Conservation (phyloP, 2,329 filamentous ascomycete species). For the Microcera coccophila region DNA sequence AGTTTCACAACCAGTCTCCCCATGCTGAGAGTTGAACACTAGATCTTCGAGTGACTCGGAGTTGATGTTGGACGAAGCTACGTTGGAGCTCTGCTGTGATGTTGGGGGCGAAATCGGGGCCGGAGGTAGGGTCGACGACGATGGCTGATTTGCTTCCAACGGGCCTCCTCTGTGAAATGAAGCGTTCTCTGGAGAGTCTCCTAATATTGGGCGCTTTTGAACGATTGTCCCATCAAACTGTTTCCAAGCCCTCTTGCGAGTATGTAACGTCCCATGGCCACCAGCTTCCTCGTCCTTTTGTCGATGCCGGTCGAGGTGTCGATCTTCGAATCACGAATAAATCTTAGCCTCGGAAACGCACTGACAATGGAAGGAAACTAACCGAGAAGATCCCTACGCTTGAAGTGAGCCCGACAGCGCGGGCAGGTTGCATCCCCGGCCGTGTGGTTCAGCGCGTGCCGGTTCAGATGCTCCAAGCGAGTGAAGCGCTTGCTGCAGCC, state of each 20-base stretch:
- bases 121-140: background rate
- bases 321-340: slow-evolving; percentile 38
- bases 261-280: slow-evolving; percentile 48
- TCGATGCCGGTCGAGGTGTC: slow-evolving; percentile 53
- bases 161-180: too few relatives aligned
- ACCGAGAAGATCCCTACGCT: slow-evolving; percentile 51
- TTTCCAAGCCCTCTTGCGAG: slow-evolving; percentile 54
- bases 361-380: slow-evolving; percentile 4
- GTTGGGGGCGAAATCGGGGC: background rate
- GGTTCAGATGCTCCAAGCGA: slow-evolving; percentile 54
- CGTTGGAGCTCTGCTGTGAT: background rate
- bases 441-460: slow-evolving; percentile 56
- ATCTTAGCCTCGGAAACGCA: background rate
- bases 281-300: slow-evolving; percentile 56
- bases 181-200: too few relatives aligned
- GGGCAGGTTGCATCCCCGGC: slow-evolving; percentile 52
- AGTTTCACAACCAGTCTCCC: background rate
- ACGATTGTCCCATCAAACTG: slow-evolving; percentile 51
- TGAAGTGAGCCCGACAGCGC: slow-evolving; percentile 58
- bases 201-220: slow-evolving; percentile 37
- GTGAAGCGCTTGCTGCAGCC: slow-evolving; percentile 53
- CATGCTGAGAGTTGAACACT: background rate
- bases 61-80: background rate
- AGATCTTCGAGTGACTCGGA: background rate
- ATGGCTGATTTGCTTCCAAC: too few relatives aligned